phyloP scores from a whole-genome alignment of 2,329 filamentous ascomycete genomes.

The Ambrosiella beaveri region DNA sequence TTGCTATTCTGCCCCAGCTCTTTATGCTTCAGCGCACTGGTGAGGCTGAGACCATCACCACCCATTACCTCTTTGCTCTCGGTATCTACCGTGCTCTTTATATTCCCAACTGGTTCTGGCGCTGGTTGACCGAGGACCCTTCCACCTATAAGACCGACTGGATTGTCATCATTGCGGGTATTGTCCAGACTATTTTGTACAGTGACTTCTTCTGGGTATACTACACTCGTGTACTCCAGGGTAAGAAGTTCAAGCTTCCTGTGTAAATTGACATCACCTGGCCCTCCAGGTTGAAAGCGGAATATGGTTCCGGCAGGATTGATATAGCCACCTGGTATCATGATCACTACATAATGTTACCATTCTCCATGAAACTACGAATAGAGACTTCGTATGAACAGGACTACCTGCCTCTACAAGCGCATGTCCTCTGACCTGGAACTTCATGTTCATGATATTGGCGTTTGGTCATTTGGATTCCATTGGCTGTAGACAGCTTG shows the following conservation, averaged over 20 bases:
- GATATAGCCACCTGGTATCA: too few relatives aligned
- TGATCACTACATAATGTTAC: too few relatives aligned
- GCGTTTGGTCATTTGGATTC: neutral
- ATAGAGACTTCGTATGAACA: too few relatives aligned
- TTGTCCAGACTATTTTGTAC: slow-evolving; percentile 88
- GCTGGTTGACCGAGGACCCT: slow-evolving; percentile 54
- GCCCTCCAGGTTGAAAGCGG: too few relatives aligned
- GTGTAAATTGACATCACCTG: slow-evolving; percentile 35
- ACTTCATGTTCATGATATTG: neutral
- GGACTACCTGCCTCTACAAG: too few relatives aligned
- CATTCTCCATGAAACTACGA: too few relatives aligned
- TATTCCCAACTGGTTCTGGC: slow-evolving; percentile 96
- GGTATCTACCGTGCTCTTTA: slow-evolving; percentile 85
- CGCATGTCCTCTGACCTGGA: neutral
- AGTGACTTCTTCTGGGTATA: slow-evolving; percentile 99
- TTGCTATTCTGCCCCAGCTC: slow-evolving; percentile 90
- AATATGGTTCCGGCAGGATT: too few relatives aligned
- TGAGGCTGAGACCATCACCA: slow-evolving; percentile 98
- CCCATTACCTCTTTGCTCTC: slow-evolving; percentile 89
- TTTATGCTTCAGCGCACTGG: slow-evolving; percentile 97
- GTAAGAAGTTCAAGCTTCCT: slow-evolving; percentile 73
- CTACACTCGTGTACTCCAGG: slow-evolving; percentile 87
- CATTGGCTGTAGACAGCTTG: neutral
- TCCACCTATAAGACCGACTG: slow-evolving; percentile 55
- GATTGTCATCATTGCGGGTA: slow-evolving; percentile 73